phyloP scores from a whole-genome alignment of 192 early-diverging fungal genomes.

The Coemansia sp. region DNA sequence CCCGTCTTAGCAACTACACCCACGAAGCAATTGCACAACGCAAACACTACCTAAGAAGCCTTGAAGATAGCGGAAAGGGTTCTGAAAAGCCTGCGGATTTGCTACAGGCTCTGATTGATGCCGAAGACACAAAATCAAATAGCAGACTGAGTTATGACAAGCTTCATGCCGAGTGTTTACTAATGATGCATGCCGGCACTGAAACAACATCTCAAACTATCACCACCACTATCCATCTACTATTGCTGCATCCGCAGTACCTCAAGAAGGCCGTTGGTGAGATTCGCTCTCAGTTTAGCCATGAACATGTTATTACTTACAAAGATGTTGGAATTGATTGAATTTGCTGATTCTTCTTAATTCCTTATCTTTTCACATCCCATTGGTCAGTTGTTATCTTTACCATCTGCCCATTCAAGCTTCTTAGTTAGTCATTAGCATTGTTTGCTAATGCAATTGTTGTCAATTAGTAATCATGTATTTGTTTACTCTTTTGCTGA shows the following conservation, averaged over 20 bases:
- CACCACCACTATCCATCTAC: constrained; percentile 21
- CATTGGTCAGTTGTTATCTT: too few relatives aligned
- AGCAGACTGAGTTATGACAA: constrained; percentile 21
- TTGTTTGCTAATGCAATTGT: too few relatives aligned
- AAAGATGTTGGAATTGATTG: too few relatives aligned
- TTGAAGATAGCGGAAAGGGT: not conserved
- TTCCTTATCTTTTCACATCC: too few relatives aligned
- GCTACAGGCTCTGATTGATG: constrained; percentile 36
- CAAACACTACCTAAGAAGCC: constrained; percentile 1
- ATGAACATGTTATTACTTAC: constrained; percentile 21
- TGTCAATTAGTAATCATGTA: too few relatives aligned
- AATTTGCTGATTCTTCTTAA: too few relatives aligned
- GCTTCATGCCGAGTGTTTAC: constrained; percentile 26
- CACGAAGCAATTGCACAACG: constrained; percentile 20
- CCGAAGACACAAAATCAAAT: constrained; percentile 29
- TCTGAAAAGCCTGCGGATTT: constrained; percentile 22
- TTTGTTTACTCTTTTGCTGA: too few relatives aligned
- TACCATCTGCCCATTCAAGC: too few relatives aligned
- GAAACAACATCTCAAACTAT: constrained; percentile 37
- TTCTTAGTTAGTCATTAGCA: too few relatives aligned
- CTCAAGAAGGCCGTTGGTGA: constrained; percentile 10
- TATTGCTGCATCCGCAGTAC: constrained; percentile 25
- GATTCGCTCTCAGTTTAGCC: constrained; percentile 16
- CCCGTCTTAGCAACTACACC: constrained; percentile 17
- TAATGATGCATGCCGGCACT: constrained; percentile 26